Evolutionary conservation across 2,329 filamentous ascomycete genomes (phyloP).

Genomic region (Alternaria sp.): DNA sequence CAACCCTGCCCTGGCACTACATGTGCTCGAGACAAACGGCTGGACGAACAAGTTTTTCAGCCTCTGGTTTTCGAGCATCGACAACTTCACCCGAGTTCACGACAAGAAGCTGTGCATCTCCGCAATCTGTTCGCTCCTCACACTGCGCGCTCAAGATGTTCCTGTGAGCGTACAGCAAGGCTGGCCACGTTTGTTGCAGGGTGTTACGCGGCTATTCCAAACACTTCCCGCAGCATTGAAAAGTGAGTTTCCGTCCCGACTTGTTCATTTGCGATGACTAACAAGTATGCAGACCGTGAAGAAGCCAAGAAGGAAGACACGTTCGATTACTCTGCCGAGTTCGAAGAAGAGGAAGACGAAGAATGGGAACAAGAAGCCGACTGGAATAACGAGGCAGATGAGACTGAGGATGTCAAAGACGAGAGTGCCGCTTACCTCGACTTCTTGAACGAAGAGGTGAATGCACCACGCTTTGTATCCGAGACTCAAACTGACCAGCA

Average conservation of each 20-base stretch:
- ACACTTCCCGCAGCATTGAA: constrained; percentile 87
- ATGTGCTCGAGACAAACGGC: constrained; percentile 85
- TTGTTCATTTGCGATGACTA: constrained; percentile 31
- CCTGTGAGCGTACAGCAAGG: constrained; percentile 92
- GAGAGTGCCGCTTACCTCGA: constrained; percentile 95
- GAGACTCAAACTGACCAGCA: constrained; percentile 37
- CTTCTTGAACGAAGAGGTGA: constrained; percentile 89
- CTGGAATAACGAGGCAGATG: constrained; percentile 71
- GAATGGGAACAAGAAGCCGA: constrained; percentile 81
- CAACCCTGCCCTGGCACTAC: constrained; percentile 84
- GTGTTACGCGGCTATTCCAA: constrained; percentile 89
- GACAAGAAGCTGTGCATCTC: constrained; percentile 99
- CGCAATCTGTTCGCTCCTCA: constrained; percentile 86
- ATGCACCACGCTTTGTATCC: constrained; percentile 28
- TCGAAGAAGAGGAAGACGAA: constrained; percentile 77
- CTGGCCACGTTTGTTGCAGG: constrained; percentile 90
- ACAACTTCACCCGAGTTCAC: constrained; percentile 90
- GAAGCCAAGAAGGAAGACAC: constrained; percentile 87
- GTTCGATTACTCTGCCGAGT: constrained; percentile 79
- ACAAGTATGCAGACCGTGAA: constrained; percentile 72
- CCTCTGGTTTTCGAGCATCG: constrained; percentile 96
- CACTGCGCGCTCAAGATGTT: constrained; percentile 79
- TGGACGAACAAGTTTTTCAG: constrained; percentile 99
- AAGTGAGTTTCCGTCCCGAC: constrained; percentile 62
- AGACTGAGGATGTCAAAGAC: constrained; percentile 75